Base-by-base conservation (phyloP, 176 grass and related monocot species). In the Eragrostis curvula region DNA sequence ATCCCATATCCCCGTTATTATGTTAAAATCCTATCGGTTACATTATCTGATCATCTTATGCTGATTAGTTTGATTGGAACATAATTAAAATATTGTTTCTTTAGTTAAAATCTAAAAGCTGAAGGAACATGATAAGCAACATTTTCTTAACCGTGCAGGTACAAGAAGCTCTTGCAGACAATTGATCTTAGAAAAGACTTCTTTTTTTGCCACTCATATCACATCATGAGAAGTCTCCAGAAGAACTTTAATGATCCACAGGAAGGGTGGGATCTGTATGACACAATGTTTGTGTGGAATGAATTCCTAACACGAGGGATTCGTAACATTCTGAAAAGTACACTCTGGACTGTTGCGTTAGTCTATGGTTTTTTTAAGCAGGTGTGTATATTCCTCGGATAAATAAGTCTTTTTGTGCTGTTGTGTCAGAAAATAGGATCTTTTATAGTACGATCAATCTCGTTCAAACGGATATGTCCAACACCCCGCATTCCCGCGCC, bases 231-330 rank as follows among this genome's bases (percentile, higher is more conserved):
- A 84, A 96, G 91, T 89, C 77, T 99, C 58, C 93, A 99, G 75
- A 96, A 94, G 85, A 99, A 96, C 68, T 84, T 94, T 41, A 87
- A 56, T 60, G 87, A 93, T 70, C 85, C 83, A 81, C 72, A 88
- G 41, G 69, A 73, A 66, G 89, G 89, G 60, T 84, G 92, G 87
- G 85, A 66, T 65, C 77, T 94, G 41, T 92, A 99, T 56, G 89
- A 91, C 65, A 88, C 97, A 67, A 99, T 99, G 96, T 99, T 99
- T 78, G 97, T 96, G 47, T 99, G 97, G 97, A 99, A 99, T 81
- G 91, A 93, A 56, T 99, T 90, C 74, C 83, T 99, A 43, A 96
- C 93, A 57, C 89, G 79, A 76, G 89, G 81, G 61, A 50, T 96
- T 65, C 90, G 85, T 58, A 66, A 77, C 21, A 28, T 84, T 74